A percentile compares a stretch with the other conserved stretches of the same genome.
Evolutionary conservation across 257 asterid species (phyloP).

Genomic region (Petunia axillaris): DNA sequence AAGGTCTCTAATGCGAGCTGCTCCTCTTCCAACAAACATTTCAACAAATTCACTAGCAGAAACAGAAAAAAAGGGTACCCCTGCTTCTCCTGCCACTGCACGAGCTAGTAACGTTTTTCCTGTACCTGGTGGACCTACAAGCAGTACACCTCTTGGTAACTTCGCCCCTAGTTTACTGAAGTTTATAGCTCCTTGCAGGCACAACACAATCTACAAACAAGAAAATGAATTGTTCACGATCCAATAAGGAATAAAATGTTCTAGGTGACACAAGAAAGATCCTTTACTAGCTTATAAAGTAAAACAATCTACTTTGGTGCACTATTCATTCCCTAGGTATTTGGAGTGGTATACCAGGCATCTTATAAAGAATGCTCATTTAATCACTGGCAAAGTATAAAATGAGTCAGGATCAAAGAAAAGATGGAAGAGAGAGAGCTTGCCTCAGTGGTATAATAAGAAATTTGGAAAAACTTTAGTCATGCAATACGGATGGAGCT

Average conservation of each 20-base stretch:
- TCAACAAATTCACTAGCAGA: slow-evolving; percentile 99
- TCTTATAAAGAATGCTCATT: not conserved
- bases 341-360: too few relatives aligned
- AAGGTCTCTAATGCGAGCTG: slow-evolving; percentile 94
- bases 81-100: slow-evolving; percentile 99
- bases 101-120: slow-evolving; percentile 95
- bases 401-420: not conserved
- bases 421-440: not conserved
- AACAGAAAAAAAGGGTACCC: slow-evolving; percentile 92
- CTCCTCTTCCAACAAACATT: slow-evolving; percentile 95
- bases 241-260: not conserved
- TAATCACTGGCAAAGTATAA: not conserved
- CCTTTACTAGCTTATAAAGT: not conserved
- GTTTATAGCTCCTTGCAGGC: slow-evolving; percentile 89
- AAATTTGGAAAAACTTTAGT: not conserved
- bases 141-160: slow-evolving; percentile 90
- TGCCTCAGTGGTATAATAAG: slow-evolving; percentile 6
- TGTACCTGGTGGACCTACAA: slow-evolving; percentile 99
- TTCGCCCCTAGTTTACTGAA: slow-evolving; percentile 93
- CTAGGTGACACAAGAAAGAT: slow-evolving; percentile 6
- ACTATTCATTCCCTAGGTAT: too few relatives aligned
- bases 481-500: not conserved
- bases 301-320: too few relatives aligned
- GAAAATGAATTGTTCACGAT: slow-evolving; percentile 3
- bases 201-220: slow-evolving; percentile 68